These are phyloP conservation scores for Pulchroboletus neoregius DNA, from an alignment of 1,284 basidiomycete genomes.

Conservation along the genomic window DNA sequence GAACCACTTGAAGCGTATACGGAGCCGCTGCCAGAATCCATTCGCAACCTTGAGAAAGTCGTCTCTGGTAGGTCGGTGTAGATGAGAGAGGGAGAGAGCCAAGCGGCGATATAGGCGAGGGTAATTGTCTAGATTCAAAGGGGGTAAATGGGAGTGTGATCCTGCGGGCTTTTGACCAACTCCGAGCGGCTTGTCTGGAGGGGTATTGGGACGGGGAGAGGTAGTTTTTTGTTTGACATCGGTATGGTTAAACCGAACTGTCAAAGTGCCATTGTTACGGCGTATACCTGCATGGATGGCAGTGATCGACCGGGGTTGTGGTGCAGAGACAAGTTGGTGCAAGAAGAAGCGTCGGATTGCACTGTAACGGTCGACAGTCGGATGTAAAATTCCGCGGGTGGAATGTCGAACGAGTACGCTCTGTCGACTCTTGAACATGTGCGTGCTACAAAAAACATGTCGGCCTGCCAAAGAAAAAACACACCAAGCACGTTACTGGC, in stretches of 20 bases:
- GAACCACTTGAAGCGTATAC: conserved; percentile 97
- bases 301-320: not conserved
- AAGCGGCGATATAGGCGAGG: conserved; percentile 75
- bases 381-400: conserved; percentile 27
- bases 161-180: conserved; percentile 8
- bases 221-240: conserved; percentile 6
- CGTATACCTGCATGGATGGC: not conserved
- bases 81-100: conserved; percentile 68
- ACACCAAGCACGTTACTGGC: not conserved
- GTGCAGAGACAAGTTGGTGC: conserved; percentile 28
- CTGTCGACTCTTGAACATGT: conserved; percentile 18
- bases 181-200: conserved; percentile 5
- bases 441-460: not conserved
- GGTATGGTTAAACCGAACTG: conserved; percentile 19
- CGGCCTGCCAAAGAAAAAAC: not conserved
- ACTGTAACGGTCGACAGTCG: conserved; percentile 46
- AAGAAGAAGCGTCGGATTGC: conserved; percentile 51
- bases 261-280: not conserved
- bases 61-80: conserved; percentile 81
- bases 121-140: conserved; percentile 63
- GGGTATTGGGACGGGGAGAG: not conserved
- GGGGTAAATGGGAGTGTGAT: conserved; percentile 18
- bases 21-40: conserved; percentile 85
- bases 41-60: conserved; percentile 85
- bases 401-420: conserved; percentile 29